Percentiles rank a stretch among this genome's conserved stretches.
These are phyloP conservation scores for Penicillium brasilianum DNA, from an alignment of 2,329 filamentous ascomycete species.

Conservation along the genomic window DNA sequence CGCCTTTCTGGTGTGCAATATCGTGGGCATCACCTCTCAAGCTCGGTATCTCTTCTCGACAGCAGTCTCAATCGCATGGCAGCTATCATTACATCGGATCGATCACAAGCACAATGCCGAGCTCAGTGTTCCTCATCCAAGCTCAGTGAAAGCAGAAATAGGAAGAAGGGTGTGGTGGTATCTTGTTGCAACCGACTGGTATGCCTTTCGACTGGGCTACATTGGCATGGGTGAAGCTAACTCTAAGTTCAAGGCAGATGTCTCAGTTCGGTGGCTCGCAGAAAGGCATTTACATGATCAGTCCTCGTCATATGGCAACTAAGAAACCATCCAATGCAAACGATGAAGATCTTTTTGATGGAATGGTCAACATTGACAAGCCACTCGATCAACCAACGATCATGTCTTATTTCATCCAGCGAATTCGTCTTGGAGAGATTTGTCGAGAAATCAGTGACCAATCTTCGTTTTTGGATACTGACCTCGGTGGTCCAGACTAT, in stretches of 20 bases:
- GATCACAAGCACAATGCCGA: conserved; percentile 23
- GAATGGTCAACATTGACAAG: conserved; percentile 26
- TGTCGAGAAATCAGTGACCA: conserved; percentile 46
- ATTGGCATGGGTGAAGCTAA: neutral
- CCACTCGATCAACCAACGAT: conserved; percentile 39
- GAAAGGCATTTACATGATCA: conserved; percentile 45
- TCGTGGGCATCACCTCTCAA: conserved; percentile 43
- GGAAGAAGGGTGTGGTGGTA: conserved; percentile 51
- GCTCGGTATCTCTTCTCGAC: conserved; percentile 39
- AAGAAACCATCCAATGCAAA: conserved; percentile 44
- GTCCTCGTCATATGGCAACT: conserved; percentile 46
- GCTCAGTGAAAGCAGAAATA: conserved; percentile 41
- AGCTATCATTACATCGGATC: conserved; percentile 27
- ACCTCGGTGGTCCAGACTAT: conserved; percentile 29
- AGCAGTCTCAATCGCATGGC: conserved; percentile 34
- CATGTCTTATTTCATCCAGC: conserved; percentile 48
- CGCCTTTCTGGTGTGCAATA: conserved; percentile 39
- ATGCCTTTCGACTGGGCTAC: conserved; percentile 4
- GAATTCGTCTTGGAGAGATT: conserved; percentile 42
- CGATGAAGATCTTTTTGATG: conserved; percentile 43
- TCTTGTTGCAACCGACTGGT: conserved; percentile 46
- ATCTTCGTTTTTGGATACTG: conserved; percentile 31
- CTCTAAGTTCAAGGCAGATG: conserved; percentile 27
- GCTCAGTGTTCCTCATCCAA: conserved; percentile 24
- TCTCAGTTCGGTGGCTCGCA: conserved; percentile 42